Evolutionary conservation across 371 early-diverging fungal genomes (phyloP).

Genomic region (Rhizopus sp.): DNA sequence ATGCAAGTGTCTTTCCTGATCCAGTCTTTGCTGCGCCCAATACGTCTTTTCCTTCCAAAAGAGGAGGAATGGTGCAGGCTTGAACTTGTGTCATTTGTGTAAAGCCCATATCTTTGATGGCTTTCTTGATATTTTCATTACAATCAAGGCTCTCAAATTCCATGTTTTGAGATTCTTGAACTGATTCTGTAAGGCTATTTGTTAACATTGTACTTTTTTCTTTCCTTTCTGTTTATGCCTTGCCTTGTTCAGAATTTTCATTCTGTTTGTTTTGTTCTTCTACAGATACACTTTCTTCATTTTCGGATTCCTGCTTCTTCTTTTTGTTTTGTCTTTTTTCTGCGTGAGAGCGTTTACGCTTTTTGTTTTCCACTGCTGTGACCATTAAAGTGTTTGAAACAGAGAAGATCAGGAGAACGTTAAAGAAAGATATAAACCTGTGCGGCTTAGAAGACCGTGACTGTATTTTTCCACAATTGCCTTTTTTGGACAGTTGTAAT

Average conservation of each 20-base stretch:
- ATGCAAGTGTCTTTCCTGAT: constrained; percentile 98
- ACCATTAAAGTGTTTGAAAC: constrained; percentile 5
- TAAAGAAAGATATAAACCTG: too few species aligned
- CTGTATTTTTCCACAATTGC: too few species aligned
- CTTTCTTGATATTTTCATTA: constrained; percentile 74
- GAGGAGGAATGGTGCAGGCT: constrained; percentile 91
- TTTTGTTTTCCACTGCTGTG: constrained; percentile 24
- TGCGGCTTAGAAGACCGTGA: too few species aligned
- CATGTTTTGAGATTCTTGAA: constrained; percentile 20
- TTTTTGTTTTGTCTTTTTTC: constrained; percentile 28
- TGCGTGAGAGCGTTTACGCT: constrained; percentile 36
- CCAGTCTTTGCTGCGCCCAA: constrained; percentile 99
- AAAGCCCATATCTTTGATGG: constrained; percentile 93
- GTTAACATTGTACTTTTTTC: constrained; percentile 23
- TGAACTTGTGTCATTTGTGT: constrained; percentile 98
- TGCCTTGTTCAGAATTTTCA: constrained; percentile 16
- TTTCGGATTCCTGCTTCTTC: constrained; percentile 30
- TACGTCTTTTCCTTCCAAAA: constrained; percentile 96
- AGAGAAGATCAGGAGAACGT: too few species aligned
- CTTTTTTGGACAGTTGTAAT: too few species aligned
- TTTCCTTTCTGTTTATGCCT: constrained; percentile 33
- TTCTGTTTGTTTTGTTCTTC: constrained; percentile 19
- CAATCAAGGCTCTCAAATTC: constrained; percentile 68
- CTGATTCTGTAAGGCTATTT: constrained; percentile 11
- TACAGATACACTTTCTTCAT: constrained; percentile 18